These are phyloP conservation scores for Cicer bijugum DNA, from an alignment of 306 rosid genomes.

Conservation along the genomic window DNA sequence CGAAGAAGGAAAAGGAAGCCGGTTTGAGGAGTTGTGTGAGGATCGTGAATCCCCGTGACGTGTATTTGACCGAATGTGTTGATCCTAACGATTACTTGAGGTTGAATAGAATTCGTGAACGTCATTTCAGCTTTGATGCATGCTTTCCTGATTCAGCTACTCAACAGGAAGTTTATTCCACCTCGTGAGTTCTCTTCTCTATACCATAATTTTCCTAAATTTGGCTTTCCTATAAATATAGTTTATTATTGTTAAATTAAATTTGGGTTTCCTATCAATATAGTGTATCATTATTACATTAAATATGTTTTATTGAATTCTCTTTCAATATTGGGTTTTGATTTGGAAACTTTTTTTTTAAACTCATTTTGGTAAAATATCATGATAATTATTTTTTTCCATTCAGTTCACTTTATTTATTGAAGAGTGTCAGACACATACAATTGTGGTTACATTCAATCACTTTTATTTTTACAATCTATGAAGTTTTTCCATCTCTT, in stretches of 20 bases:
- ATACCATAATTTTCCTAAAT: background rate
- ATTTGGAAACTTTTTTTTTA: no score
- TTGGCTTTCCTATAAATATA: no score
- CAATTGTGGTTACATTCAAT: background rate
- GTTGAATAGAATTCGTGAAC: constrained; percentile 77
- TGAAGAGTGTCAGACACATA: no score
- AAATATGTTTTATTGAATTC: no score
- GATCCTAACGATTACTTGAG: no score
- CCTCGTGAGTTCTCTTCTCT: constrained; percentile 65
- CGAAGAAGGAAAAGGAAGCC: constrained; percentile 73
- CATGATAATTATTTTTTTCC: background rate
- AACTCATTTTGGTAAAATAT: no score
- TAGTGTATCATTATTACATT: no score
- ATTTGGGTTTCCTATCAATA: no score
- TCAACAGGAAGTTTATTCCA: constrained; percentile 82
- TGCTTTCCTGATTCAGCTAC: constrained; percentile 70
- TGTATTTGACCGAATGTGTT: constrained; percentile 80
- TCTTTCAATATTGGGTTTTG: no score
- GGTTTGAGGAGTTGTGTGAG: constrained; percentile 77
- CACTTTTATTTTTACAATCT: background rate
- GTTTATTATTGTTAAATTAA: no score
- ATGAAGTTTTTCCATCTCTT: no score
- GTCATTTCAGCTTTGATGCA: constrained; percentile 79
- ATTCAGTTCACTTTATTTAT: background rate
- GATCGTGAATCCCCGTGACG: constrained; percentile 66